These are phyloP conservation scores for Neurospora tetrasperma DNA, from an alignment of 495 filamentous ascomycete species.

Conservation along the genomic window DNA sequence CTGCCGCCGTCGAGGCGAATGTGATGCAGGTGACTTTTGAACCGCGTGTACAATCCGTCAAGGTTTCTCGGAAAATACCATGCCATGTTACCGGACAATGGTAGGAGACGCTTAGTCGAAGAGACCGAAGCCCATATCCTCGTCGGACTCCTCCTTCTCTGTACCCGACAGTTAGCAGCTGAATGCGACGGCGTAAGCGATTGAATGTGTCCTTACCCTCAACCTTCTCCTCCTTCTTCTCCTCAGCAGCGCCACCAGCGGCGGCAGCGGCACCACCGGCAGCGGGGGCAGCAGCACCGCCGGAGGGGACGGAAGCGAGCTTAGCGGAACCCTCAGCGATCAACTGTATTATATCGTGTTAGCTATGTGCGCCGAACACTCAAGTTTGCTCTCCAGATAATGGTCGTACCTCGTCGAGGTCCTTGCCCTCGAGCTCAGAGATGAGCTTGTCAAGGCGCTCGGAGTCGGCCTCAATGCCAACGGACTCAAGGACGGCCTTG, in stretches of 20 bases:
- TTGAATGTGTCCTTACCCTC: slow-evolving; percentile 44
- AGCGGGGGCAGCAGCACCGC: slow-evolving; percentile 64
- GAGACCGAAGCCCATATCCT: slow-evolving; percentile 99
- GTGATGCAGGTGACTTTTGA: slow-evolving; percentile 7
- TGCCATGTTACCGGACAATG: slow-evolving; percentile 1
- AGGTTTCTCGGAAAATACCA: slow-evolving; percentile 19
- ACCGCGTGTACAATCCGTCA: slow-evolving; percentile 8
- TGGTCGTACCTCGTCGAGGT: slow-evolving; percentile 76
- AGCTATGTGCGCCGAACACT: slow-evolving; percentile 7
- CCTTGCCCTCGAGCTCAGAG: slow-evolving; percentile 92
- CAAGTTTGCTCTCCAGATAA: neutral
- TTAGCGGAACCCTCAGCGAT: slow-evolving; percentile 84
- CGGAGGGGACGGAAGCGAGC: slow-evolving; percentile 95
- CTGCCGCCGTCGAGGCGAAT: slow-evolving; percentile 3
- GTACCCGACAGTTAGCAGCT: slow-evolving; percentile 21
- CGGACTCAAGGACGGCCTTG: slow-evolving; percentile 83
- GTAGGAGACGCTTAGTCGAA: slow-evolving; percentile 65
- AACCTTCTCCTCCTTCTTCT: slow-evolving; percentile 63
- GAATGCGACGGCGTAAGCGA: neutral
- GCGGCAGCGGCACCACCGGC: slow-evolving; percentile 52
- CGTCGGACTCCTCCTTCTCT: slow-evolving; percentile 85
- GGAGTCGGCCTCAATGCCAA: slow-evolving; percentile 88
- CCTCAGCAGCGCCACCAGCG: slow-evolving; percentile 57
- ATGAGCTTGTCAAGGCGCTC: slow-evolving; percentile 80
- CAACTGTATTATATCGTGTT: slow-evolving; percentile 47